A percentile compares a stretch with the other conserved stretches of the same genome.
These are phyloP conservation scores for Tylopilus orsonianus DNA, from an alignment of 1,284 basidiomycete species.

Conservation along the genomic window DNA sequence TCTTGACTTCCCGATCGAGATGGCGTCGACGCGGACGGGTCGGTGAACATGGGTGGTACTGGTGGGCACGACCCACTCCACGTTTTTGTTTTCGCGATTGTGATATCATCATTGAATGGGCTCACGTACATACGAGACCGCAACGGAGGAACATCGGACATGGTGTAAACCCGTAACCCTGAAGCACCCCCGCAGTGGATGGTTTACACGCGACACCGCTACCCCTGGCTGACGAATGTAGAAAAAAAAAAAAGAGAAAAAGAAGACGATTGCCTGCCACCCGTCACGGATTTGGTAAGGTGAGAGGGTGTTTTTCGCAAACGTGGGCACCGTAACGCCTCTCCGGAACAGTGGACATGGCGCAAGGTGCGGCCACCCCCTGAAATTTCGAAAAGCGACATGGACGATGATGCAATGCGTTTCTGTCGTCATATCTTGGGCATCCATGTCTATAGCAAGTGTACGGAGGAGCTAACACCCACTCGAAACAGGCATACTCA, in stretches of 20 bases:
- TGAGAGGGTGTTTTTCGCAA: neutral
- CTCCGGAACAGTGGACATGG: conserved; percentile 2
- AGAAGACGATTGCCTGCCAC: neutral
- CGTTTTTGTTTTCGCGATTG: too few relatives aligned
- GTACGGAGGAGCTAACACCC: conserved; percentile 2
- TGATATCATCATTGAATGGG: conserved; percentile 19
- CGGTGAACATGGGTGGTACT: too few relatives aligned
- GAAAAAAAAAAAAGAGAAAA: neutral
- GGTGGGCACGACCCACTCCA: too few relatives aligned
- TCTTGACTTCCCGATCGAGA: too few relatives aligned
- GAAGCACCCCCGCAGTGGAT: conserved; percentile 4
- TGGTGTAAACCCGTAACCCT: conserved; percentile 17
- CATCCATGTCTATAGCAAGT: neutral
- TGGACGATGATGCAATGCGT: conserved; percentile 9
- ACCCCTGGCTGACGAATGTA: neutral
- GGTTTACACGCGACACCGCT: neutral
- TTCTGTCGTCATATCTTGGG: conserved; percentile 1
- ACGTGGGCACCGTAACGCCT: conserved; percentile 5
- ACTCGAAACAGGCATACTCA: conserved; percentile 9
- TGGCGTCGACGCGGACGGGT: too few relatives aligned
- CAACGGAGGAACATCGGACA: neutral
- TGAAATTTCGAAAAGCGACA: conserved; percentile 7
- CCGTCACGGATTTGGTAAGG: conserved; percentile 5
- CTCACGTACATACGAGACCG: neutral
- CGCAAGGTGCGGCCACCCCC: conserved; percentile 2